phyloP scores from a whole-genome alignment of 2,329 filamentous ascomycete species.

The Fusarium aywerte region DNA sequence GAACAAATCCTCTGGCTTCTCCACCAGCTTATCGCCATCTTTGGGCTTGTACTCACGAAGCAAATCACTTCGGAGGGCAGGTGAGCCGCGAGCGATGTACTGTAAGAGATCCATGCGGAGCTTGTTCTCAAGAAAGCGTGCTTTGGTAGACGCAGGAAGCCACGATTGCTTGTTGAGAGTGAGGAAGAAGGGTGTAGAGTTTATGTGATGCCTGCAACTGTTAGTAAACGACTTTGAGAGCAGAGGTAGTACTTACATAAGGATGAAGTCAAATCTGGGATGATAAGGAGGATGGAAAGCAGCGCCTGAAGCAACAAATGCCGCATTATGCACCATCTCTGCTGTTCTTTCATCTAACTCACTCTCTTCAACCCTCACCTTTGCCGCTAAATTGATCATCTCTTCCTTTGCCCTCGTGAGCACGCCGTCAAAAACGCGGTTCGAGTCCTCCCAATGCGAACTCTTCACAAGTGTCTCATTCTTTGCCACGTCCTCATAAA shows the following conservation, averaged over 20 bases:
- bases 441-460: conserved; percentile 60
- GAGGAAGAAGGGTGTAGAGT: conserved; percentile 77
- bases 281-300: conserved; percentile 72
- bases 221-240: neutral
- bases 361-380: conserved; percentile 66
- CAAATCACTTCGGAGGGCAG: conserved; percentile 67
- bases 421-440: conserved; percentile 77
- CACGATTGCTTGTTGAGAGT: conserved; percentile 70
- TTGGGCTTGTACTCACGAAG: conserved; percentile 70
- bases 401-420: conserved; percentile 70
- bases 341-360: conserved; percentile 66
- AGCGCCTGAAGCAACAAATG: conserved; percentile 62
- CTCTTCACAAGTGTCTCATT: conserved; percentile 68
- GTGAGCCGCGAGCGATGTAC: conserved; percentile 75
- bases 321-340: conserved; percentile 75
- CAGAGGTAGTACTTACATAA: conserved; percentile 58
- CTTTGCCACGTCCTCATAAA: conserved; percentile 68
- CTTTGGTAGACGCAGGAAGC: conserved; percentile 69
- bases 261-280: conserved; percentile 84
- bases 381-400: conserved; percentile 69
- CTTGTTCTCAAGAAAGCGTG: conserved; percentile 83
- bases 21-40: conserved; percentile 55
- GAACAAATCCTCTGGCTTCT: conserved; percentile 61
- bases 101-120: conserved; percentile 77
- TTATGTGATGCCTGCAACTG: conserved; percentile 76